Evolutionary conservation across 2,329 filamentous ascomycete genomes (phyloP).

Genomic region (Penicillium sclerotigenum): DNA sequence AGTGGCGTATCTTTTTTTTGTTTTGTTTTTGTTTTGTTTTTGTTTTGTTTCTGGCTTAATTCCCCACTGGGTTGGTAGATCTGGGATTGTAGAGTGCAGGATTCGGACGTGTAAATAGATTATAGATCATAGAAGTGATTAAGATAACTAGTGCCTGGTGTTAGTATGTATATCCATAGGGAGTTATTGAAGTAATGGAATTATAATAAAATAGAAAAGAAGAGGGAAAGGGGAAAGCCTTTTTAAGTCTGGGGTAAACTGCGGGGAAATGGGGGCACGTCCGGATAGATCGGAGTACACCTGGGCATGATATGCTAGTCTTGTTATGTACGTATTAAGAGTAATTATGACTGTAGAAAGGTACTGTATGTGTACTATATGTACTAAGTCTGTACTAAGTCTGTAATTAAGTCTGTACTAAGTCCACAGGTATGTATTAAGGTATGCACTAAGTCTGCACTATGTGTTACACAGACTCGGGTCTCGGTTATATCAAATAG

Average conservation of each 20-base stretch:
- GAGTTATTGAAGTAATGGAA: not conserved
- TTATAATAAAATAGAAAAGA: not conserved
- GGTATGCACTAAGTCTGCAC: not conserved
- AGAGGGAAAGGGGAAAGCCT: not conserved
- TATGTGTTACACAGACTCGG: conserved; percentile 1
- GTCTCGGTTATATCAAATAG: conserved; percentile 14
- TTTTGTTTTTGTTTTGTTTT: conserved; percentile 2
- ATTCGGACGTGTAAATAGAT: conserved; percentile 21
- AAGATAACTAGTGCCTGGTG: conserved; percentile 4
- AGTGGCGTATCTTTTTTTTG: not conserved
- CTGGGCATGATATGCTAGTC: not conserved
- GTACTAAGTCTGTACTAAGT: not conserved
- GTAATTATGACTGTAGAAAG: not conserved
- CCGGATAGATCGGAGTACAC: not conserved
- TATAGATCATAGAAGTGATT: conserved; percentile 18
- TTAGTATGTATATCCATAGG: not conserved
- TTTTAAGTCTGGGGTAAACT: conserved; percentile 18
- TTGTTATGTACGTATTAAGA: not conserved
- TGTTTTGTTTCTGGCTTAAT: conserved; percentile 11
- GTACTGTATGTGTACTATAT: not conserved
- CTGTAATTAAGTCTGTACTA: not conserved
- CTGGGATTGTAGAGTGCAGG: conserved; percentile 3
- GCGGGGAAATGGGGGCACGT: conserved; percentile 1
- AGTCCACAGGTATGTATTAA: no score
- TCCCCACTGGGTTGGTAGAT: conserved; percentile 19